Conservation (phyloP, 257 asterid genomes). For the Leptodermis oblonga region DNA sequence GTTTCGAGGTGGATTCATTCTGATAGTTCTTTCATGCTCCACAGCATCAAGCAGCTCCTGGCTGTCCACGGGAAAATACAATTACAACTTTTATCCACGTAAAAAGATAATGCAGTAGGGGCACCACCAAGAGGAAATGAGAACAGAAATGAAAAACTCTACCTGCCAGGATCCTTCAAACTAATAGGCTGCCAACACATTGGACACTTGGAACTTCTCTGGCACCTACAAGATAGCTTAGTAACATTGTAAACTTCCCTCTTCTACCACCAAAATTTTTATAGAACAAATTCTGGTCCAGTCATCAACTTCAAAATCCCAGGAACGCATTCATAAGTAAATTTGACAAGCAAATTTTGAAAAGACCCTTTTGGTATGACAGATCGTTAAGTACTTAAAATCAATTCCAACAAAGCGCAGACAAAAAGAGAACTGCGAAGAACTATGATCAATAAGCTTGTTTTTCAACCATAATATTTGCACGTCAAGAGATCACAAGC, state of each 20-base stretch:
- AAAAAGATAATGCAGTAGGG: conserved; percentile 9
- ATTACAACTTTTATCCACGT: conserved; percentile 6
- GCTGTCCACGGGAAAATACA: conserved; percentile 41
- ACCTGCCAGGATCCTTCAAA: conserved; percentile 89
- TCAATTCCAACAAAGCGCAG: neutral
- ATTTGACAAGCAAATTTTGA: neutral
- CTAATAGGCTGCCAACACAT: conserved; percentile 89
- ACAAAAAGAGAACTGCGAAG: neutral
- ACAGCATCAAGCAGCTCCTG: conserved; percentile 94
- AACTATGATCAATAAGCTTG: neutral
- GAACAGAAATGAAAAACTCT: neutral
- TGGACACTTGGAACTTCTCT: conserved; percentile 91
- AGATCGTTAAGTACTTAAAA: neutral
- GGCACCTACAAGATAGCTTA: conserved; percentile 53
- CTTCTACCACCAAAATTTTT: neutral
- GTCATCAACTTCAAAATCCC: neutral
- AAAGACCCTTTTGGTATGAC: neutral
- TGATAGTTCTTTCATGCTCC: conserved; percentile 79
- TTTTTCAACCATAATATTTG: neutral
- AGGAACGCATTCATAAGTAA: neutral
- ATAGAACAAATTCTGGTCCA: neutral
- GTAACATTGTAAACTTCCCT: neutral
- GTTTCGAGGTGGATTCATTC: conserved; percentile 84
- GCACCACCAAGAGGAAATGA: neutral
- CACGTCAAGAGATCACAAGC: neutral